Percentiles rank a stretch among this genome's conserved stretches.
phyloP scores from a whole-genome alignment of 768 basidiomycete species.

The Paxillus ammoniavirescens region DNA sequence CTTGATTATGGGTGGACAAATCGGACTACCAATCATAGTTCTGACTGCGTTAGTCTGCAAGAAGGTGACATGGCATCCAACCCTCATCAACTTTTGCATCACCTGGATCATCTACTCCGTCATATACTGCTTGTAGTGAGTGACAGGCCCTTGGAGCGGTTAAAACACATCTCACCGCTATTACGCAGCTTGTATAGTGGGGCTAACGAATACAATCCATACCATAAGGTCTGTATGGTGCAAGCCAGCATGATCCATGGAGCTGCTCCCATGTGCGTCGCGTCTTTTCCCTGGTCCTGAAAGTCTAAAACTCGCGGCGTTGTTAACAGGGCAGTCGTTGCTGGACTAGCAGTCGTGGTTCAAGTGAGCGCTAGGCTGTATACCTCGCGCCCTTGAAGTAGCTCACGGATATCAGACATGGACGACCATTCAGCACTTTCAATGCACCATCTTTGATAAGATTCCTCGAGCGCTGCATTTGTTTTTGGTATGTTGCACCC shows the following conservation, averaged over 20 bases:
- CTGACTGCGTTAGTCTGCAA: constrained; percentile 43
- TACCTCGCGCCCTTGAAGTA: constrained; percentile 2
- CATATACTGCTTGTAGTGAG: constrained; percentile 51
- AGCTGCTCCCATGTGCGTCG: constrained; percentile 50
- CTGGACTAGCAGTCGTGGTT: constrained; percentile 41
- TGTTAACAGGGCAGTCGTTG: constrained; percentile 37
- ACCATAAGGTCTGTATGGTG: constrained; percentile 39
- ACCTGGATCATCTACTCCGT: constrained; percentile 57
- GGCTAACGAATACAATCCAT: constrained; percentile 18
- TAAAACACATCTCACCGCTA: constrained; percentile 8
- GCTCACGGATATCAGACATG: constrained; percentile 31
- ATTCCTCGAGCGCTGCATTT: constrained; percentile 25
- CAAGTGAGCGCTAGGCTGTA: constrained; percentile 29
- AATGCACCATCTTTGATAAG: constrained; percentile 14
- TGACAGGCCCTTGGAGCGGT: not conserved
- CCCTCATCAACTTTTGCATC: constrained; percentile 57
- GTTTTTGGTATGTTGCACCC: constrained; percentile 19
- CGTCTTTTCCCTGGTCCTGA: not conserved
- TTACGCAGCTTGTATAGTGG: constrained; percentile 34
- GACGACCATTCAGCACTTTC: constrained; percentile 31
- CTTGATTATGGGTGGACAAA: constrained; percentile 51
- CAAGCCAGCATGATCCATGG: constrained; percentile 57
- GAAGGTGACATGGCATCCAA: constrained; percentile 45
- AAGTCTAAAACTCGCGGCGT: constrained; percentile 1
- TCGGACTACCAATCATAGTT: constrained; percentile 49